Evolutionary conservation across 345 rosid species (phyloP).

Genomic region (Brassica juncea): DNA sequence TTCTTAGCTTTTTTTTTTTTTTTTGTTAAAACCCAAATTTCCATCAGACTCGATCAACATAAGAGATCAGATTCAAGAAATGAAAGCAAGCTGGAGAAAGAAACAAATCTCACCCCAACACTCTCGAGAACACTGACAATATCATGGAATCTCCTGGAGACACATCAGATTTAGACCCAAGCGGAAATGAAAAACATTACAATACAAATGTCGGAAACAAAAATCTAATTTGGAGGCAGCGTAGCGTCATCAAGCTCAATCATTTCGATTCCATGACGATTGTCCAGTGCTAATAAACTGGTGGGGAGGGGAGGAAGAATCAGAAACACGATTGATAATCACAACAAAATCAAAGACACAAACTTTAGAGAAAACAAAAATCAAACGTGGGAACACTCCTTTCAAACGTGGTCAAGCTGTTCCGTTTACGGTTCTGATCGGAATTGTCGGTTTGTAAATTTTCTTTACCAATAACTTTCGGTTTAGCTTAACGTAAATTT

Average conservation of each 20-base stretch:
- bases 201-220: neutral
- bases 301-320: slow-evolving; percentile 1
- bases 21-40: slow-evolving; percentile 59
- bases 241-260: slow-evolving; percentile 84
- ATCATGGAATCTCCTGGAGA: slow-evolving; percentile 72
- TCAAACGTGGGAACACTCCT: neutral
- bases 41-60: neutral
- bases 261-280: slow-evolving; percentile 60
- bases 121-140: slow-evolving; percentile 57
- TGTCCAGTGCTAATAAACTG: slow-evolving; percentile 75
- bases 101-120: slow-evolving; percentile 54
- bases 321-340: neutral
- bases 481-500: too few species aligned
- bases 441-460: neutral
- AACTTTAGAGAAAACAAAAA: neutral
- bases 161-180: neutral
- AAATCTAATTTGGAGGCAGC: slow-evolving; percentile 64
- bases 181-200: neutral
- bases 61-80: neutral
- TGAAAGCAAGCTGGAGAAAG: neutral
- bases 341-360: neutral
- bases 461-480: neutral
- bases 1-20: neutral
- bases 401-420: slow-evolving; percentile 26
- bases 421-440: slow-evolving; percentile 19